Percentiles rank a stretch among this genome's conserved stretches.
phyloP scores from a whole-genome alignment of 2,329 filamentous ascomycete genomes.

The Xylaria sp. region DNA sequence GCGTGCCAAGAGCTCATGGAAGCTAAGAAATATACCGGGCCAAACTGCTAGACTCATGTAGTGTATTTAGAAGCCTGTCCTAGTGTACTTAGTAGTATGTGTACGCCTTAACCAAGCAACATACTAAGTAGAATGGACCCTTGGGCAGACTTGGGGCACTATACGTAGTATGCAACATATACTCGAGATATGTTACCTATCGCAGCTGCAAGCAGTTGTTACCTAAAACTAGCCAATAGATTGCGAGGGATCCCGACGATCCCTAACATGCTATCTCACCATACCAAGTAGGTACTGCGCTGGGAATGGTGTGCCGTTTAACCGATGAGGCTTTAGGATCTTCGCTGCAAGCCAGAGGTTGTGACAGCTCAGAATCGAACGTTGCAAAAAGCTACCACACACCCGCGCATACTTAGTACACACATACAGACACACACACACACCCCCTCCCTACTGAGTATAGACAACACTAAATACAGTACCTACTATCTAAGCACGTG shows the following conservation, averaged over 20 bases:
- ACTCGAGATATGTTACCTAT: neutral
- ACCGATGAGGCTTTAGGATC: constrained; percentile 38
- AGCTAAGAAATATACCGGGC: neutral
- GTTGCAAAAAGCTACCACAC: constrained; percentile 34
- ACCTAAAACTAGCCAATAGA: neutral
- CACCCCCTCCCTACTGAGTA: neutral
- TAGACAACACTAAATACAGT: constrained; percentile 8
- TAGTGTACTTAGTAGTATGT: too few relatives aligned
- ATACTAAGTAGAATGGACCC: too few relatives aligned
- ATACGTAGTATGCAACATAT: neutral
- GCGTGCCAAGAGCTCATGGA: constrained; percentile 29
- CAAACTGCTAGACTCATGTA: constrained; percentile 23
- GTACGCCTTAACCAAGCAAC: constrained; percentile 7
- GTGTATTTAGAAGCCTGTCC: constrained; percentile 11
- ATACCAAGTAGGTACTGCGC: constrained; percentile 11
- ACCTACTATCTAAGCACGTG: constrained; percentile 6
- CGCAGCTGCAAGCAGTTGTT: neutral
- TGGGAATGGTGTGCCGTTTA: constrained; percentile 32
- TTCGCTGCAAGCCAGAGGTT: constrained; percentile 30
- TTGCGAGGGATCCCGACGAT: constrained; percentile 21
- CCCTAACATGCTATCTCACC: constrained; percentile 16
- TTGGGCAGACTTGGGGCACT: too few relatives aligned
- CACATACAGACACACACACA: too few relatives aligned
- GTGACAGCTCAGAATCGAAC: constrained; percentile 36
- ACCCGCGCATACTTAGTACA: neutral